phyloP scores from a whole-genome alignment of 2,329 filamentous ascomycete genomes.

The Grosmannia clavigera region DNA sequence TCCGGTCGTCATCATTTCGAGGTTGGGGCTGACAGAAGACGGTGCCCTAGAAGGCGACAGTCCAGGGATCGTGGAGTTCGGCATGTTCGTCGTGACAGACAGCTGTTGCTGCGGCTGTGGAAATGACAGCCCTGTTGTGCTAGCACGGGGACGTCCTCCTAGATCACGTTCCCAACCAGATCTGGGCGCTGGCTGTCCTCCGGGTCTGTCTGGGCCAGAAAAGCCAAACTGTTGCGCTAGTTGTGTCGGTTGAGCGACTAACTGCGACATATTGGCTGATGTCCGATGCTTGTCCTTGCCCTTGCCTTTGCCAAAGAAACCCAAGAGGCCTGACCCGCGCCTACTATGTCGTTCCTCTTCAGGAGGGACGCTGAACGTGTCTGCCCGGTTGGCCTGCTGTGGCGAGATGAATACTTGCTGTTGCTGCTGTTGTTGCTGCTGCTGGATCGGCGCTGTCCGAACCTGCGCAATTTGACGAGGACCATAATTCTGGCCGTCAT shows the following conservation, averaged over 20 bases:
- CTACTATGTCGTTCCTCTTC: not conserved
- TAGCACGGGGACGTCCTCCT: not conserved
- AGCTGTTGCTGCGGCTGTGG: too few species aligned
- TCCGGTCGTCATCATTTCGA: not conserved
- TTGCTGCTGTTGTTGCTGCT: not conserved
- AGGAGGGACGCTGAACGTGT: constrained; percentile 6
- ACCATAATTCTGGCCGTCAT: not conserved
- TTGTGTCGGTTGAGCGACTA: not conserved
- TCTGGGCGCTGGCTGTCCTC: not conserved
- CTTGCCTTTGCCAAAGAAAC: constrained; percentile 9
- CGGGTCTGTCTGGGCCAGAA: too few species aligned
- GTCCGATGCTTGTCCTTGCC: constrained; percentile 2
- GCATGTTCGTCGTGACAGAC: too few species aligned
- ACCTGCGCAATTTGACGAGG: not conserved
- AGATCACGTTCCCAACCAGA: not conserved
- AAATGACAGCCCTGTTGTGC: not conserved
- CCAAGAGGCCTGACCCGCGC: constrained; percentile 3
- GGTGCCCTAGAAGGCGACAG: not conserved
- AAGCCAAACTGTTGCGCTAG: not conserved
- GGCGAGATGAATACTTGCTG: not conserved
- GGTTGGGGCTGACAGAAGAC: not conserved
- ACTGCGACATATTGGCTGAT: not conserved
- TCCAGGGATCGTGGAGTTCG: too few species aligned
- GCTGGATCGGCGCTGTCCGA: not conserved
- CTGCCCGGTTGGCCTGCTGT: not conserved